Percentiles rank a stretch among this genome's conserved stretches.
These are phyloP conservation scores for Sutorius australiensis DNA, from an alignment of 768 basidiomycete species.

Conservation along the genomic window DNA sequence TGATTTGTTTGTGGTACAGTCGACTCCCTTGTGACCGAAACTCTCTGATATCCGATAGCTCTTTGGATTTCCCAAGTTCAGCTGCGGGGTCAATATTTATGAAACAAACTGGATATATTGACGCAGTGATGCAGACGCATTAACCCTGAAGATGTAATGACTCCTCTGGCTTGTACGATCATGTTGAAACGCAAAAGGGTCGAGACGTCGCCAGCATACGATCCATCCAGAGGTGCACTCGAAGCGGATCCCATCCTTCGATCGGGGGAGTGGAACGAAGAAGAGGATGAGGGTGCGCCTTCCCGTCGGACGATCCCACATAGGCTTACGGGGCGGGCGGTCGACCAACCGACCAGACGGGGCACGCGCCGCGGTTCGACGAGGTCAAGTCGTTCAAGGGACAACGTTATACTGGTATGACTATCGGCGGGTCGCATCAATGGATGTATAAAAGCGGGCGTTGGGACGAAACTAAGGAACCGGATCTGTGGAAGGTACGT, in stretches of 20 bases:
- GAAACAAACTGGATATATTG: too few relatives aligned
- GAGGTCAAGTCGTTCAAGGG: conserved; percentile 2
- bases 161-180: neutral
- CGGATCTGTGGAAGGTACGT: conserved; percentile 7
- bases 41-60: too few relatives aligned
- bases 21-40: too few relatives aligned
- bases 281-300: neutral
- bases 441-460: conserved; percentile 7
- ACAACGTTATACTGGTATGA: neutral
- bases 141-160: too few relatives aligned
- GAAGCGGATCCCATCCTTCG: neutral
- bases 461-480: conserved; percentile 10
- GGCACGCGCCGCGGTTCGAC: neutral
- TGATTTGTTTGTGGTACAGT: too few relatives aligned
- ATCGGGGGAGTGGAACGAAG: neutral
- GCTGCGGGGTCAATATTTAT: too few relatives aligned
- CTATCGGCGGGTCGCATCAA: neutral
- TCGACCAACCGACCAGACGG: neutral
- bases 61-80: too few relatives aligned
- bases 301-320: too few relatives aligned
- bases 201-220: neutral
- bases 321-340: neutral
- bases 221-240: neutral
- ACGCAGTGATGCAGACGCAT: too few relatives aligned
- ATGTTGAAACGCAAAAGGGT: neutral